Base-by-base conservation (phyloP, 768 basidiomycete species). In the Daedalea quercina region DNA sequence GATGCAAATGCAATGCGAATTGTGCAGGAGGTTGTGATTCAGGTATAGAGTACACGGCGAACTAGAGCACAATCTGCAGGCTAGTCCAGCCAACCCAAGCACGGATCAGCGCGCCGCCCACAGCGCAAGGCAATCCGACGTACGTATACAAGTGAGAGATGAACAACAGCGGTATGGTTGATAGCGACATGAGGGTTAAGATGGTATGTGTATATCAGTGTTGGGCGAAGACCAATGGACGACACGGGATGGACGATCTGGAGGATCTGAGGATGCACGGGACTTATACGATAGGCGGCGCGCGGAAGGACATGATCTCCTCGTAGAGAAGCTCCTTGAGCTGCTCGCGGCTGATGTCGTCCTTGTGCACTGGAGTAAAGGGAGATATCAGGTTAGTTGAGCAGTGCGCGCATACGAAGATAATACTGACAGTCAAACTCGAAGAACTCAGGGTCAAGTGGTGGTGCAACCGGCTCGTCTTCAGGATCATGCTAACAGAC, bases 401-500 rank as follows among this genome's bases (percentile, higher is more conserved):
- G 19, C 53, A 45, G 48, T 28, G 40, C 34, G 28, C 20, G 25
- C 13, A 42, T 4, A 17, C 13, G 44, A 19, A 2, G 8, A 52
- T 50, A 3, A n/a, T n/a, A 78, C 87, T 71, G 58, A 90, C 88
- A 71, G 68, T 99, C 96, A 67, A 98, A 98, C 64, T 95, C 93
- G 69, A 99, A 99, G 76, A 98, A 99, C 59, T 88, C 86, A 3
- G 93, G 87, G 59, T 91, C 90, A 45, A 99, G 83, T n/a, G 95
- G 94, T 3, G 93, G 88, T 0, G 94, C 94, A 22, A 86, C 81
- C 0, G 96, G 96, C 69, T 99, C 96, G 63, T 99, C 96, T 47
- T 95, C 92, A 1, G 94, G 92, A 65, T 96, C 94, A 64, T 95
- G 94, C 85, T 89, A 31, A 52, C 34, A 37, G 35, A 37, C 25